phyloP scores from a whole-genome alignment of 352 stramenopile genomes.

The Phytopythium boreale region DNA sequence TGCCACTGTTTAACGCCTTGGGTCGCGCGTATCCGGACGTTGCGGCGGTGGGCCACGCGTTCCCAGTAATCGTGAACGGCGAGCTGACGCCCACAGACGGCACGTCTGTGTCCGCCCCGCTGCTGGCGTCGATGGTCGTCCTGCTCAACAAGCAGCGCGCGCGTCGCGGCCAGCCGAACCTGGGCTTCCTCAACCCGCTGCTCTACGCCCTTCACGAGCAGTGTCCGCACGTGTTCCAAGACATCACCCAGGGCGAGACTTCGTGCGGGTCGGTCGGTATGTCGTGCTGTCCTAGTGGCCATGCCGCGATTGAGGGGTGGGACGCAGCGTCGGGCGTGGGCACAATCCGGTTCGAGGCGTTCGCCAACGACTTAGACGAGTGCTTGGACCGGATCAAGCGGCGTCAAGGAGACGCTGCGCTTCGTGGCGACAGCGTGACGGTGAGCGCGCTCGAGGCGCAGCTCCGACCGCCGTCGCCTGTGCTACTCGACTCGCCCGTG shows the following conservation, averaged over 20 bases:
- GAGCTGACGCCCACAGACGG: slow-evolving; percentile 54
- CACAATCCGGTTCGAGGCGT: slow-evolving; percentile 40
- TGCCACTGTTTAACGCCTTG: slow-evolving; percentile 29
- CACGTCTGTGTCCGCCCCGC: slow-evolving; percentile 68
- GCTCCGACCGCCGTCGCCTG: background rate
- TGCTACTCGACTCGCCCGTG: background rate
- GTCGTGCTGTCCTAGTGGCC: slow-evolving; percentile 47
- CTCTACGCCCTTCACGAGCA: slow-evolving; percentile 58
- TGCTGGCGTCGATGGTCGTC: slow-evolving; percentile 59
- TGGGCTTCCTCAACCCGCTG: slow-evolving; percentile 73
- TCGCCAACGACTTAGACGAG: slow-evolving; percentile 34
- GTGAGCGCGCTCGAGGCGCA: background rate
- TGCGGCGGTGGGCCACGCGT: slow-evolving; percentile 55
- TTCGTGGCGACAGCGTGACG: background rate
- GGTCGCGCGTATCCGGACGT: slow-evolving; percentile 67
- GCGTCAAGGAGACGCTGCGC: background rate
- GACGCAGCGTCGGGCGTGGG: slow-evolving; percentile 67
- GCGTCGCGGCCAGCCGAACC: slow-evolving; percentile 23
- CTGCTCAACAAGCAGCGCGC: slow-evolving; percentile 55
- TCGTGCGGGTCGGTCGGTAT: slow-evolving; percentile 43
- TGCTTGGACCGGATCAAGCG: slow-evolving; percentile 34
- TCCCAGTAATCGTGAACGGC: slow-evolving; percentile 61
- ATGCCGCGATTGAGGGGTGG: slow-evolving; percentile 53
- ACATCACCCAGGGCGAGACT: slow-evolving; percentile 63
- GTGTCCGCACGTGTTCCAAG: slow-evolving; percentile 67